These are phyloP conservation scores for Pinguiococcus pyrenoidosus DNA, from an alignment of 108 stramenopile species.

Conservation along the genomic window DNA sequence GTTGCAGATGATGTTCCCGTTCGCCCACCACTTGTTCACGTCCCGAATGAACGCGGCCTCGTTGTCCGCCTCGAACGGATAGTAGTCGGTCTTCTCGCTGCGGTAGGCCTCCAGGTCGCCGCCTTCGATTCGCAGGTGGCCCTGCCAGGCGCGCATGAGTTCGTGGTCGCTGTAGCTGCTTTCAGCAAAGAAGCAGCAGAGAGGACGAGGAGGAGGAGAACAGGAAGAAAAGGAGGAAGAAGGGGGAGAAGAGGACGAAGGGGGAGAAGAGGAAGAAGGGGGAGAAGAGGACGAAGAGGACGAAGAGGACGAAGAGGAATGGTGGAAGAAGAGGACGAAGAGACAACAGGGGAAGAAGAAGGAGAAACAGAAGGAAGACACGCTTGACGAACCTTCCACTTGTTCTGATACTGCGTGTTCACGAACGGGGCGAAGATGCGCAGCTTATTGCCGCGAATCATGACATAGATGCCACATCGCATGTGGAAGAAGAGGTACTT, in stretches of 20 bases:
- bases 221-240: too few species aligned
- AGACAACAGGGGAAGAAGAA: too few species aligned
- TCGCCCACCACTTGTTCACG: slow-evolving; percentile 90
- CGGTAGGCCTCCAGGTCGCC: slow-evolving; percentile 14
- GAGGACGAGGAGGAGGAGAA: too few species aligned
- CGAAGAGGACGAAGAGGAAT: too few species aligned
- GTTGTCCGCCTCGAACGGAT: slow-evolving; percentile 2
- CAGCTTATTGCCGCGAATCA: slow-evolving; percentile 71
- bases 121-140: slow-evolving; percentile 16
- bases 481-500: slow-evolving; percentile 94
- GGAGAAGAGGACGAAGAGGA: too few species aligned
- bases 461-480: slow-evolving; percentile 96
- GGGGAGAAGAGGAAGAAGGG: too few species aligned
- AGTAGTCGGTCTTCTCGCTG: slow-evolving; percentile 17
- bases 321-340: too few species aligned
- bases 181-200: too few species aligned
- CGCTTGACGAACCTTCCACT: slow-evolving; percentile 18
- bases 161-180: too few species aligned
- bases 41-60: slow-evolving; percentile 50
- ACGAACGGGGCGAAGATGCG: slow-evolving; percentile 81
- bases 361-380: neutral
- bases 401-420: slow-evolving; percentile 57
- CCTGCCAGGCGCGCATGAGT: too few species aligned
- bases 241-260: too few species aligned
- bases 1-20: slow-evolving; percentile 99